Conservation (phyloP, 495 filamentous ascomycete genomes). For the Penicillium coffeae region DNA sequence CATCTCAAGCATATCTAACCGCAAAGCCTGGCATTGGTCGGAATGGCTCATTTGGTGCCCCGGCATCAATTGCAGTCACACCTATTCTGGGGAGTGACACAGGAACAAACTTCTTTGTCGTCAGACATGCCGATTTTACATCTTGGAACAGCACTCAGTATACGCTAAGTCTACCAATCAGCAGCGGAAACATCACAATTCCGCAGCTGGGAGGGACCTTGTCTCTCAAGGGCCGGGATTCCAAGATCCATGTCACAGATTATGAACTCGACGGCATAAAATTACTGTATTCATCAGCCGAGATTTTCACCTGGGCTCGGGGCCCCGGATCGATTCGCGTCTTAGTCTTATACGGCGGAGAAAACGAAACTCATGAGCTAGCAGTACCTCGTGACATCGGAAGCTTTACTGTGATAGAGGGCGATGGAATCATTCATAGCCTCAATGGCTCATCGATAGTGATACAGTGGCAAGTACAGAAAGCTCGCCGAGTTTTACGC, state of each 20-base stretch:
- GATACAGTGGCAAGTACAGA: constrained; percentile 46
- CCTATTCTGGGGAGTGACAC: constrained; percentile 43
- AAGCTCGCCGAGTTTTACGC: constrained; percentile 40
- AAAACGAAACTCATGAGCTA: constrained; percentile 60
- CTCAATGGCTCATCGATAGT: constrained; percentile 35
- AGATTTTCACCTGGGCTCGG: constrained; percentile 62
- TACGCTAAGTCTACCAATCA: constrained; percentile 52
- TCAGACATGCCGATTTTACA: constrained; percentile 56
- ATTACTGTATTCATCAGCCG: constrained; percentile 66
- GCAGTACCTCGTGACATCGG: constrained; percentile 36
- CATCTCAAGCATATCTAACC: constrained; percentile 59
- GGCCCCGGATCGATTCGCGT: constrained; percentile 49
- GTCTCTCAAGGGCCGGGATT: constrained; percentile 63
- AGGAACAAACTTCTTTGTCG: constrained; percentile 53
- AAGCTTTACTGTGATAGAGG: constrained; percentile 14
- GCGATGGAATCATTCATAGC: constrained; percentile 26
- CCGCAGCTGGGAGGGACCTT: constrained; percentile 57
- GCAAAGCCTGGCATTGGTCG: constrained; percentile 35
- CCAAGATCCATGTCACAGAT: constrained; percentile 66
- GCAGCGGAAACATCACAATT: constrained; percentile 51
- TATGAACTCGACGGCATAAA: constrained; percentile 56
- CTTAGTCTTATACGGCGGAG: constrained; percentile 62
- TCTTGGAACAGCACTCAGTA: constrained; percentile 47
- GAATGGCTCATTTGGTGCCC: constrained; percentile 43
- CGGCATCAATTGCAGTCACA: constrained; percentile 48